Base-by-base conservation (phyloP, 371 early-diverging fungal species). In the Lichtheimia ramosa region DNA sequence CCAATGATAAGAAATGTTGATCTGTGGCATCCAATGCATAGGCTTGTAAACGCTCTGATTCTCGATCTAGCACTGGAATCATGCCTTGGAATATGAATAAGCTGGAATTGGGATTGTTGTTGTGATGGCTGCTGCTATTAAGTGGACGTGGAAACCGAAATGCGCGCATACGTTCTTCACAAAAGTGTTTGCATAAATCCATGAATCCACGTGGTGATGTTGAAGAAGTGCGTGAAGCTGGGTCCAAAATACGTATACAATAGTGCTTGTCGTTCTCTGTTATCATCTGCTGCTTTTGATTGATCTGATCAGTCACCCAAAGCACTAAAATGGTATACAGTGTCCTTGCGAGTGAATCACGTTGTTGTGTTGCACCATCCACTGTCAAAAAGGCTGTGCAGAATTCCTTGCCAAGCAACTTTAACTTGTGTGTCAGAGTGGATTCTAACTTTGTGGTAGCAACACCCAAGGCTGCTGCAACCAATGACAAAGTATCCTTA, bases 151-250 rank as follows among this genome's bases (percentile, higher is more conserved):
- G 34, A 34, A 34, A 34, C 5, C 42, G 13, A 41, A 68, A 92
- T 49, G 85, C 81, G 43, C 83, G 85, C n/a, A 94, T 70, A n/a
- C 89, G 79, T 70, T 95, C 96, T 53, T 88, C 88, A 15, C 89
- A 84, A 70, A 90, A 96, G 72, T 96, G 96, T 62, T 85, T 79
- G 42, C 92, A 83, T 51, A 96, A 77, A 46, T 94, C 89, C 60
- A 92, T 86, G 66, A 94, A 87, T 1, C 79, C 83, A 13, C 56
- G 43, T 43, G 52, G 58, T 15, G 21, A 34, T 68, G 79, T 85
- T 57, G 56, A 71, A 46, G 65, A 60, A 42, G 67, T 82, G 54
- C 52, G 84, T 81, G 69, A 88, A 87, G 10, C 95, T 15, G 89
- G 73, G 54, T 93, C 94, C 23, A 92, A 59, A 25, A 94, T 70